Evolutionary conservation across 169 alveolate species (phyloP), one percentile per base, ranked within the genome.

Genomic region (Babesia bigemina): DNA sequence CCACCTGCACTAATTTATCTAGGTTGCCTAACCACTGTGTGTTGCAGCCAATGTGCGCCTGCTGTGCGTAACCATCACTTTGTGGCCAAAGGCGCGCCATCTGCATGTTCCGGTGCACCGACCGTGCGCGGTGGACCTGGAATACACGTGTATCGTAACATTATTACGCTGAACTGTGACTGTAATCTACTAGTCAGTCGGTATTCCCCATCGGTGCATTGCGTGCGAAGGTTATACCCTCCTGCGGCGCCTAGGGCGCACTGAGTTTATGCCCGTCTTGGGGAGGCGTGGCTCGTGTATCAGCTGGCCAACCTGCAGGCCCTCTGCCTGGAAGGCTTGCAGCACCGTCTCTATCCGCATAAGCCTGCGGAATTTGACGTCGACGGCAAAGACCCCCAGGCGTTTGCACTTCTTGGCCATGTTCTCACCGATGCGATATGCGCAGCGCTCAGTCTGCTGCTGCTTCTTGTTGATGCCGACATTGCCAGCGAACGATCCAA

Each of bases 201-300:
- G 39, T 33, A 33, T 33, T 4, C 39, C 39, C 39, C 39, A 4
- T 33, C 2, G 39, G 39, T 33, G 39, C 2, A 33, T 33, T 33
- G 6, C 6, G 39, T 33, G 39, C 39, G 2, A 33, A 33, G 39
- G 22, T 82, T 76, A 93, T 39, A 93, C 96, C 36, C 96, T 84
- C 62, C 96, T 61, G 24, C 96, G 63, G 57, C 88, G 88, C 42
- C 96, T 66, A 19, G 95, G 92, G n/a, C 92, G 89, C 26, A 91
- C 91, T 2, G 95, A 91, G 59, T 92, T 91, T 52, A 91, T 84
- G 28, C 94, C 92, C 33, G 92, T 86, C 59, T 91, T 93, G 14
- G 96, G 96, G 24, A 93, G 91, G 33, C 94, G 75, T 24, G 96
- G 95, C 71, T 78, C 93, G 83, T 93, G 96, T 36, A 91, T 86